Evolutionary conservation across 1,284 basidiomycete genomes (phyloP).

Genomic region (Austroboletus novae-zelandiae): DNA sequence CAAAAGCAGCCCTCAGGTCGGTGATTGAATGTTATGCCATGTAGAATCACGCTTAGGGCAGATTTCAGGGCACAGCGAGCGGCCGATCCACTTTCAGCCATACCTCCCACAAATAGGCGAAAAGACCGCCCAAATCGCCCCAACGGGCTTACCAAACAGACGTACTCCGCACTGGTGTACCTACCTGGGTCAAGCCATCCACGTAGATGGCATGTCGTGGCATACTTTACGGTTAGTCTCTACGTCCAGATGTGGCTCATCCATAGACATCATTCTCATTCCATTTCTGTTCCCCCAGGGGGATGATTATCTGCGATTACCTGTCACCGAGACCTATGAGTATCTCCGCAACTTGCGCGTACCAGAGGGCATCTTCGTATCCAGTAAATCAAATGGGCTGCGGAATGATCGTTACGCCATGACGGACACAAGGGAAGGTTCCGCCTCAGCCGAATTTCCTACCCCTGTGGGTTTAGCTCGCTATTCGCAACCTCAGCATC

Average conservation of each 20-base stretch:
- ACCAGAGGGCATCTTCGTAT: conserved; percentile 62
- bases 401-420: conserved; percentile 42
- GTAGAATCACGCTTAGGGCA: conserved; percentile 4
- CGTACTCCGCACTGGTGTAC: conserved; percentile 70
- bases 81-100: conserved; percentile 54
- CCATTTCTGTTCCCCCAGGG: conserved; percentile 40
- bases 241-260: conserved; percentile 2
- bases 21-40: conserved; percentile 10
- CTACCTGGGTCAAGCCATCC: conserved; percentile 52
- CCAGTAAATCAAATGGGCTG: conserved; percentile 53
- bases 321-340: conserved; percentile 66
- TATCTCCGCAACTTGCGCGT: conserved; percentile 62
- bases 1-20: conserved; percentile 70
- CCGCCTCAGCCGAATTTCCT: conserved; percentile 6
- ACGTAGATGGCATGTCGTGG: conserved; percentile 76
- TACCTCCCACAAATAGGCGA: conserved; percentile 57
- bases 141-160: conserved; percentile 75
- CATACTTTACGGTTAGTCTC: conserved; percentile 66
- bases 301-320: conserved; percentile 62
- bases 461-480: conserved; percentile 3
- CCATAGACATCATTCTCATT: conserved; percentile 13
- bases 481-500: conserved; percentile 7
- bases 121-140: conserved; percentile 72
- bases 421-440: conserved; percentile 22
- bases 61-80: conserved; percentile 54